A percentile compares a stretch with the other conserved stretches of the same genome.
phyloP scores from a whole-genome alignment of 31 red algal species.

The Asparagopsis taxiformis region DNA sequence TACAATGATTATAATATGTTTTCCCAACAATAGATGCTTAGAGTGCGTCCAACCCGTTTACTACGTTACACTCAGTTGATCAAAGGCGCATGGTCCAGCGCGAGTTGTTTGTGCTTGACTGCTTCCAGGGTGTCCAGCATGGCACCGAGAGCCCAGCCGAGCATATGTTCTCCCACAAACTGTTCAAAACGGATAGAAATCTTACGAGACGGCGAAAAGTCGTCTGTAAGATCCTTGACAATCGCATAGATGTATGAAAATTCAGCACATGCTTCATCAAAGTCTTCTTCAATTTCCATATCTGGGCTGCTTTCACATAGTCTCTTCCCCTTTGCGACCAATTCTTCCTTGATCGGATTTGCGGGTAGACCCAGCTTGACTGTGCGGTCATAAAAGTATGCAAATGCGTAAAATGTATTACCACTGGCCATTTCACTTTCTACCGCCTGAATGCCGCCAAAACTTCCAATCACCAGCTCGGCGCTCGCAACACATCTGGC shows the following conservation, averaged over 20 bases:
- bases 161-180: constrained; percentile 78
- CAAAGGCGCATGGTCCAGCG: constrained; percentile 41
- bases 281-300: constrained; percentile 14
- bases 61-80: no score
- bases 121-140: constrained; percentile 61
- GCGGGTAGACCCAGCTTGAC: constrained; percentile 58
- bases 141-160: constrained; percentile 78
- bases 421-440: constrained; percentile 12
- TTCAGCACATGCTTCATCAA: constrained; percentile 63
- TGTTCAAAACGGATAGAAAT: constrained; percentile 47
- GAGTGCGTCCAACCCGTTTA: background rate
- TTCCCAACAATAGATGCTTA: no score
- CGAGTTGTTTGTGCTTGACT: constrained; percentile 43
- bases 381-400: constrained; percentile 80
- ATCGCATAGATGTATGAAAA: constrained; percentile 76
- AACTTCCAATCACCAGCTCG: constrained; percentile 53
- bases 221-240: constrained; percentile 55
- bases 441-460: background rate
- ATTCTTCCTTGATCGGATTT: constrained; percentile 37
- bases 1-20: background rate
- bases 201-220: constrained; percentile 31
- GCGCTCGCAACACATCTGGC: constrained; percentile 64
- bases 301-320: constrained; percentile 42
- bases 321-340: constrained; percentile 45
- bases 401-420: constrained; percentile 68